Evolutionary conservation across 192 early-diverging fungal species (phyloP).

Genomic region (Rhizoclosmatium sp.): DNA sequence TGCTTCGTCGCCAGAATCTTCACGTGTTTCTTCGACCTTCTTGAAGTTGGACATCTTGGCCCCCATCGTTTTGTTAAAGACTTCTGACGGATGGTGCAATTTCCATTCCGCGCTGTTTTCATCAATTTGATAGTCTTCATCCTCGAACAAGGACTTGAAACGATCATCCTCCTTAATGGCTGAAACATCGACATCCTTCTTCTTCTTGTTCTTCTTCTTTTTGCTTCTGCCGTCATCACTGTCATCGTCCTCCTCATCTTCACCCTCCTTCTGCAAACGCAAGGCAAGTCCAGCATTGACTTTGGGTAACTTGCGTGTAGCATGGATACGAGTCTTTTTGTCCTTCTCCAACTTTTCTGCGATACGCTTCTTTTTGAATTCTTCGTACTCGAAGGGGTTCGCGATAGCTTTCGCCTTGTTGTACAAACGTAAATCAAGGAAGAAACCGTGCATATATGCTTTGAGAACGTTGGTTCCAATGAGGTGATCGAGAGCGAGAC

Average conservation of each 20-base stretch:
- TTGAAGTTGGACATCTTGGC: constrained; percentile 44
- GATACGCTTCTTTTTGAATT: constrained; percentile 81
- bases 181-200: constrained; percentile 42
- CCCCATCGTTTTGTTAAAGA: constrained; percentile 29
- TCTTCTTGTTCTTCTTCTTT: constrained; percentile 48
- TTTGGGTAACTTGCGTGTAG: constrained; percentile 85
- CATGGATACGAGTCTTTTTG: constrained; percentile 85
- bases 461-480: constrained; percentile 92
- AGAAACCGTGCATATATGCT: constrained; percentile 99
- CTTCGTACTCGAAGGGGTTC: constrained; percentile 95
- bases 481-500: constrained; percentile 88
- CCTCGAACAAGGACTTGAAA: constrained; percentile 86
- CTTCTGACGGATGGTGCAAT: constrained; percentile 69
- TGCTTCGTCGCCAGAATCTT: constrained; percentile 23
- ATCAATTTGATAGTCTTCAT: constrained; percentile 93
- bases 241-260: constrained; percentile 54
- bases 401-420: constrained; percentile 95
- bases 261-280: constrained; percentile 64
- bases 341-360: constrained; percentile 86
- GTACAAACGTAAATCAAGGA: constrained; percentile 93
- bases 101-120: constrained; percentile 82
- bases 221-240: constrained; percentile 48
- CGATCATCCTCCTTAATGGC: constrained; percentile 83
- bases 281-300: constrained; percentile 91
- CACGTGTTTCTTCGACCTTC: constrained; percentile 41